These are phyloP conservation scores for Obelidium mucronatum DNA, from an alignment of 192 early-diverging fungal genomes.

Conservation along the genomic window DNA sequence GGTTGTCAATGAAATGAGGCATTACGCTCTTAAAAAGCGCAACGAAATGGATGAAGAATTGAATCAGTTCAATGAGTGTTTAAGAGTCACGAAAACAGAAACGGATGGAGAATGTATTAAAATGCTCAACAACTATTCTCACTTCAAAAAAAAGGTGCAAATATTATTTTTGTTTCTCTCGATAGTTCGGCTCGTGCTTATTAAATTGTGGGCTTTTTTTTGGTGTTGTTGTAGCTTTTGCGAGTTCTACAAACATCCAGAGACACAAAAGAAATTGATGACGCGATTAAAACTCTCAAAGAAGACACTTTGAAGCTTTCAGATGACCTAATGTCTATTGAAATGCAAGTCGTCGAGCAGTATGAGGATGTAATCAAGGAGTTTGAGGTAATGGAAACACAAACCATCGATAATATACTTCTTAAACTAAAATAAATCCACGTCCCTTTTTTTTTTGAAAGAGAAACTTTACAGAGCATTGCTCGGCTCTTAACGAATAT, in stretches of 20 bases:
- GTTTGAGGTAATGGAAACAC: constrained; percentile 48
- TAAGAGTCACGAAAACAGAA: constrained; percentile 48
- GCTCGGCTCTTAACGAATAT: constrained; percentile 53
- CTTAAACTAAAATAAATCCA: too few relatives aligned
- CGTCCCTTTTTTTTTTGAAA: neutral
- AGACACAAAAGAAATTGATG: constrained; percentile 56
- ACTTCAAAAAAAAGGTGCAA: constrained; percentile 61
- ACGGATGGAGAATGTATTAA: constrained; percentile 56
- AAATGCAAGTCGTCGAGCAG: constrained; percentile 70
- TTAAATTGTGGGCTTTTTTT: neutral
- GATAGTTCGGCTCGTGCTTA: neutral
- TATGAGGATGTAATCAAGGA: constrained; percentile 71
- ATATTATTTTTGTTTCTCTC: neutral
- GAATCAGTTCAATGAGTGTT: constrained; percentile 44
- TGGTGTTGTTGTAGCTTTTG: constrained; percentile 57
- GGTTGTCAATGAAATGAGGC: constrained; percentile 59
- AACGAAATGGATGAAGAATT: constrained; percentile 58
- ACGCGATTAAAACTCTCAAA: constrained; percentile 53
- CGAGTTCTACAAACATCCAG: constrained; percentile 49
- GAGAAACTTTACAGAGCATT: constrained; percentile 64
- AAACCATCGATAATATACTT: too few relatives aligned
- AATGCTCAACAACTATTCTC: constrained; percentile 54
- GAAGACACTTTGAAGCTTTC: constrained; percentile 47
- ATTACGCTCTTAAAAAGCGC: constrained; percentile 55
- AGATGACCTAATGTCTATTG: constrained; percentile 56